A percentile compares a stretch with the other conserved stretches of the same genome.
Conservation (phyloP, 2,329 filamentous ascomycete genomes). For the Pseudocercospora macadamiae region DNA sequence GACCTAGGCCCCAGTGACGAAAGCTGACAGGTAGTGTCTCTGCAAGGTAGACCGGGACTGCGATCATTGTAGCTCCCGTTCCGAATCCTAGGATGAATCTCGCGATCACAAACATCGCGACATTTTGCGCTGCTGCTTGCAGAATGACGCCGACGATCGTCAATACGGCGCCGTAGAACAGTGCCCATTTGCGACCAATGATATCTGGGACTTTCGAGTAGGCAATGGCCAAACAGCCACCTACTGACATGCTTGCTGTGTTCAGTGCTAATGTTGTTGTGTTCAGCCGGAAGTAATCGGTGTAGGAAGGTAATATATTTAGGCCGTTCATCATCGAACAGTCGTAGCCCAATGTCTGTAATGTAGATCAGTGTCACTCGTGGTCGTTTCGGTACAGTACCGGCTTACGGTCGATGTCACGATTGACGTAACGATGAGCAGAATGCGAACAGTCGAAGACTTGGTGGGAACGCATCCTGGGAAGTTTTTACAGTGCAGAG, state of each 20-base stretch:
- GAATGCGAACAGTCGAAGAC: neutral
- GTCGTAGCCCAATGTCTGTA: constrained; percentile 35
- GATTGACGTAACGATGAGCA: neutral
- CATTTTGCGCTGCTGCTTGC: constrained; percentile 42
- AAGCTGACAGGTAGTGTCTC: constrained; percentile 12
- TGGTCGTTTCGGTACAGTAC: no score
- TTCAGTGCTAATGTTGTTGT: constrained; percentile 57
- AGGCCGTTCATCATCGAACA: constrained; percentile 60
- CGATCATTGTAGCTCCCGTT: constrained; percentile 10
- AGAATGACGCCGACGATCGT: constrained; percentile 47
- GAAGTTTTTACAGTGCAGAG: no score
- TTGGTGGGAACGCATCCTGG: constrained; percentile 1
- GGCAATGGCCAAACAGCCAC: constrained; percentile 39
- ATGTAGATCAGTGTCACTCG: neutral
- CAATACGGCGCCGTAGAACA: constrained; percentile 48
- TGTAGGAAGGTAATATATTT: constrained; percentile 61
- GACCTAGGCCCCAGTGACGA: constrained; percentile 19
- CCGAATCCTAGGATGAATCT: constrained; percentile 39
- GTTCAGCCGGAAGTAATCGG: constrained; percentile 59
- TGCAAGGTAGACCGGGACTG: constrained; percentile 11
- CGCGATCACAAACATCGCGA: constrained; percentile 47
- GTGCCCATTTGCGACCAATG: constrained; percentile 47
- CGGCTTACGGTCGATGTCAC: neutral
- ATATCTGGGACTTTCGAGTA: constrained; percentile 16
- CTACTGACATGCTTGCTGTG: constrained; percentile 59